phyloP scores from a whole-genome alignment of 805 yeast genomes.

The Tetrapisispora namnaoensis region DNA sequence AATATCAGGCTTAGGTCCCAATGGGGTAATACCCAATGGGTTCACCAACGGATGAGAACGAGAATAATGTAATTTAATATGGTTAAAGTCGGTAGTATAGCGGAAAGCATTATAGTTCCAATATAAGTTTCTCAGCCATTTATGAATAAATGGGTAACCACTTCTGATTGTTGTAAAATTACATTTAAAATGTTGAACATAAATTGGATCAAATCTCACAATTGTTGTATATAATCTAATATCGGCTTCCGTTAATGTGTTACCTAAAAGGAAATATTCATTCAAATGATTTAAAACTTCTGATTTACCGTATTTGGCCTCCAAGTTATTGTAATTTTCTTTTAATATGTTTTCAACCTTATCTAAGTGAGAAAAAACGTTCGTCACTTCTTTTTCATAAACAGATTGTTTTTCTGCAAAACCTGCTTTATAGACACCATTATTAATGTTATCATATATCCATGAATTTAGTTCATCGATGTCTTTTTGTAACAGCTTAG shows the following conservation, averaged over 20 bases:
- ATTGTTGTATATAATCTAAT: conserved; percentile 80
- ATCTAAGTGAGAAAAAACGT: conserved; percentile 58
- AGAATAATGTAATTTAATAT: conserved; percentile 86
- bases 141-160: conserved; percentile 68
- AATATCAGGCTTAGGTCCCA: conserved; percentile 81
- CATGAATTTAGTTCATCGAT: conserved; percentile 74
- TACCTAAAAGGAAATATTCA: conserved; percentile 45
- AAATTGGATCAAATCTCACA: conserved; percentile 84
- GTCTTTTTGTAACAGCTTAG: conserved; percentile 39
- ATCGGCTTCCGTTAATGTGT: conserved; percentile 79
- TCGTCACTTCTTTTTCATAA: conserved; percentile 57
- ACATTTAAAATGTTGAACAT: conserved; percentile 92
- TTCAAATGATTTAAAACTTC: conserved; percentile 10
- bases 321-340: conserved; percentile 30
- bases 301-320: conserved; percentile 11
- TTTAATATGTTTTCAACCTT: conserved; percentile 54
- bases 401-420: conserved; percentile 79
- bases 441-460: conserved; percentile 79
- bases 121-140: conserved; percentile 75
- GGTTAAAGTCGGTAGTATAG: conserved; percentile 76
- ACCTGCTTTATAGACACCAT: conserved; percentile 90
- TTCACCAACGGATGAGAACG: conserved; percentile 74
- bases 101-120: conserved; percentile 68
- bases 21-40: conserved; percentile 74
- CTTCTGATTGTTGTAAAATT: conserved; percentile 70